Conservation (phyloP, 495 filamentous ascomycete genomes). For the Thermothielavioides terrestris region DNA sequence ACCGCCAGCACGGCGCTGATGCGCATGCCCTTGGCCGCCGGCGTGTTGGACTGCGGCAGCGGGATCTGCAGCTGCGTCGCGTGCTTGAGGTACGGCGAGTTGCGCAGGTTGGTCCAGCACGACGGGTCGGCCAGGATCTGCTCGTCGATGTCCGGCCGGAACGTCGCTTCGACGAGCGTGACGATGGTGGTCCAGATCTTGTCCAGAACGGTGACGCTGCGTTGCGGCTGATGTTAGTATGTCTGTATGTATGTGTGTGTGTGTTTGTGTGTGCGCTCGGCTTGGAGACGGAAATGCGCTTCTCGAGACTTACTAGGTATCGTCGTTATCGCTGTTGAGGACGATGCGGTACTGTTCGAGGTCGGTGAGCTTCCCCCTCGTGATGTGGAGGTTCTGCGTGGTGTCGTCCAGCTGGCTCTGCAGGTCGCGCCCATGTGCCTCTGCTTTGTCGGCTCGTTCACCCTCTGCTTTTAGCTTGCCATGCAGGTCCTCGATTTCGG, state of each 20-base stretch:
- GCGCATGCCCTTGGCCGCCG: slow-evolving; percentile 33
- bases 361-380: slow-evolving; percentile 16
- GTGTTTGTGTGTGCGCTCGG: background rate
- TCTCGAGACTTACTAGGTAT: slow-evolving; percentile 21
- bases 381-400: slow-evolving; percentile 14
- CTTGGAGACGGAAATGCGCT: background rate
- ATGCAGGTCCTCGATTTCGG: slow-evolving; percentile 22
- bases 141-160: slow-evolving; percentile 29
- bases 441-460: slow-evolving; percentile 21
- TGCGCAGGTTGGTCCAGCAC: slow-evolving; percentile 33
- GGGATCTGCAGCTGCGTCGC: slow-evolving; percentile 28
- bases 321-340: slow-evolving; percentile 22
- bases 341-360: slow-evolving; percentile 25
- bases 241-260: background rate
- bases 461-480: slow-evolving; percentile 19
- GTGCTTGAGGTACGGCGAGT: slow-evolving; percentile 30
- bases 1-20: slow-evolving; percentile 29
- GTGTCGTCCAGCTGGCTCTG: slow-evolving; percentile 23
- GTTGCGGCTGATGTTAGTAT: background rate
- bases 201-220: slow-evolving; percentile 28
- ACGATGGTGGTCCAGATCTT: slow-evolving; percentile 34
- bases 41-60: slow-evolving; percentile 28
- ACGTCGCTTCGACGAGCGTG: slow-evolving; percentile 27
- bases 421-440: slow-evolving; percentile 22
- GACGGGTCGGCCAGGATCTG: slow-evolving; percentile 25